A percentile compares a stretch with the other conserved stretches of the same genome.
Evolutionary conservation across 176 grass and related monocot genomes (phyloP).

Genomic region (Coix lacrymajobi): DNA sequence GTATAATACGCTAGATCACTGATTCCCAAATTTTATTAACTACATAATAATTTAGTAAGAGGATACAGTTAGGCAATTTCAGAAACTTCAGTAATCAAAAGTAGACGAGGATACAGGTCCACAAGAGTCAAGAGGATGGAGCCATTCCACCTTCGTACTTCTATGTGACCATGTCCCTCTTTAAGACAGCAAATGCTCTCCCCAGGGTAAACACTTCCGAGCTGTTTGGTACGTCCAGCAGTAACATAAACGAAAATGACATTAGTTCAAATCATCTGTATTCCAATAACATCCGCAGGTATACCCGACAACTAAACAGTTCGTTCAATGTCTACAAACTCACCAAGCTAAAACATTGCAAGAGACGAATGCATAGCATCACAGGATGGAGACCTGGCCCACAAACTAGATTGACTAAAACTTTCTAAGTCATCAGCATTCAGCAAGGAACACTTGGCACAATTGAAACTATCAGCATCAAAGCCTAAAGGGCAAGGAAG

Average conservation of each 20-base stretch:
- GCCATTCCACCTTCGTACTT: not conserved
- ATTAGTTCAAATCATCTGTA: too few relatives aligned
- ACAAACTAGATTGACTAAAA: not conserved
- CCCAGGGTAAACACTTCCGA: not conserved
- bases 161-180: not conserved
- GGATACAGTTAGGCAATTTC: not conserved
- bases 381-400: not conserved
- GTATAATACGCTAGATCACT: too few relatives aligned
- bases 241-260: too few relatives aligned
- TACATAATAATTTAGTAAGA: not conserved
- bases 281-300: too few relatives aligned
- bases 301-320: too few relatives aligned
- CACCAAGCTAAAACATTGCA: not conserved
- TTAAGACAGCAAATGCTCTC: not conserved
- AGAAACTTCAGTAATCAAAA: not conserved
- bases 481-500: not conserved
- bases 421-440: not conserved
- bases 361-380: not conserved
- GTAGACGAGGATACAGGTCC: not conserved
- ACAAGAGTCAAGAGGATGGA: not conserved
- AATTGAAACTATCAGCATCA: not conserved
- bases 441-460: not conserved
- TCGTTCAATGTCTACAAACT: not conserved
- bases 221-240: too few relatives aligned
- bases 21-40: not conserved